Evolutionary conservation across 805 yeast genomes (phyloP), one percentile per base, ranked within the genome.

Genomic region (Pichia exigua): DNA sequence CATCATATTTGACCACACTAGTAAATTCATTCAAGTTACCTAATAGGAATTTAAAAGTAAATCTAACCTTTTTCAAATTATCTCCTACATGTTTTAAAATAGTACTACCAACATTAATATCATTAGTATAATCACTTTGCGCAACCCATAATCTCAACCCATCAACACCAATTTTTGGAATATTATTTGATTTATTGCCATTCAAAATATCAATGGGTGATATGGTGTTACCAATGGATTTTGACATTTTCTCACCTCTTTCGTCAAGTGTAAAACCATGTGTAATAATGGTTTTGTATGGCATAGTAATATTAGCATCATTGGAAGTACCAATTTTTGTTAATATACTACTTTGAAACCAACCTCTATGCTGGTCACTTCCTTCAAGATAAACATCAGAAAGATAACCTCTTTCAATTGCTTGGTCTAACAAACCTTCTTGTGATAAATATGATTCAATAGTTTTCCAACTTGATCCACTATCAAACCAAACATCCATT

Each of bases 401-500:
- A 5, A 82, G 59, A n/a, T 68, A 70, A 0, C 69, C 71, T 30
- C 81, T 71, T 1, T 61, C 47, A 9, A 57, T 53, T 5, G 70
- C 68, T 46, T 62, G 63, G 2, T 64, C 62, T 6, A 64, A 30
- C 13, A 75, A 58, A 1, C 66, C 65, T 35, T 68, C 66, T 13
- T 70, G 55, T 3, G 59, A 54, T 35, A 74, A 69, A 47, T 75
- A 73, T 2, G 67, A 63, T 42, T 69, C 71, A 21, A 85, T 70
- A 44, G 79, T 75, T 12, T 81, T 77, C 98, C 99, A 94, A 35
- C 94, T 83, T 0, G 95, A 80, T 0, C 99, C 99, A 41, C 96
- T 86, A 66, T 94, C 99, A 70, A 94, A 92, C 99, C 99, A 94
- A 20, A 94, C 99, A 68, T 94, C 99, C 90, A 94, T 86, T 0